Evolutionary conservation across 768 basidiomycete genomes (phyloP), one percentile per base, ranked within the genome.

Genomic region (Tricholoma matsutake): DNA sequence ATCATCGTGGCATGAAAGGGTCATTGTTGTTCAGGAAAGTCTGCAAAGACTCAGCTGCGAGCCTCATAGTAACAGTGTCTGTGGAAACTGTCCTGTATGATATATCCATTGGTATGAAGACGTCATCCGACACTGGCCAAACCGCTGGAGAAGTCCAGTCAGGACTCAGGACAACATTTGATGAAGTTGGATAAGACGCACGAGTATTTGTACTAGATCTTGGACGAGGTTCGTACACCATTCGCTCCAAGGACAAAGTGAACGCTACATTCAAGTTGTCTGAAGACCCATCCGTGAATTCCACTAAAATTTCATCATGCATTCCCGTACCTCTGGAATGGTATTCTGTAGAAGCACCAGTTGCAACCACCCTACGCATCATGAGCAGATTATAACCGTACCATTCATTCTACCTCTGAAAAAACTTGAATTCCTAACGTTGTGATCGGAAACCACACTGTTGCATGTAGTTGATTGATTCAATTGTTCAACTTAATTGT

Each of bases 241-340:
- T 79, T 77, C 0, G 78, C 78, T 8, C 78, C 78, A 35, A 79
- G 73, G 37, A 79, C 71, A 4, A 79, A 63, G 22, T n/a, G n/a
- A n/a, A n/a, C n/a, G n/a, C n/a, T n/a, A n/a, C n/a, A 59, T 79
- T 76, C 1, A 71, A 75, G 20, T 49, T 62, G 54, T 77, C 76
- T 25, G 65, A 65, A 1, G 65, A 68, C 2, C 76, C 76, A 58
- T 78, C 68, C 11, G 68, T 66, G 39, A 75, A 75, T 13, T 51
- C 59, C 16, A 75, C 67, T 20, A 65, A 49, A 9, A 71, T 71
- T 4, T 67, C 71, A 32, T 69, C 64, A 0, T 64, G 75, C 77
- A 78, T 1, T 64, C 58, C 8, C 78, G 59, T 32, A 61, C 76
- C 0, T 66, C 70, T 2, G 68, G 59, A 1, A 69, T 65, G 4